These are phyloP conservation scores for Phytophthora aleatoria DNA, from an alignment of 352 stramenopile species.

Conservation along the genomic window DNA sequence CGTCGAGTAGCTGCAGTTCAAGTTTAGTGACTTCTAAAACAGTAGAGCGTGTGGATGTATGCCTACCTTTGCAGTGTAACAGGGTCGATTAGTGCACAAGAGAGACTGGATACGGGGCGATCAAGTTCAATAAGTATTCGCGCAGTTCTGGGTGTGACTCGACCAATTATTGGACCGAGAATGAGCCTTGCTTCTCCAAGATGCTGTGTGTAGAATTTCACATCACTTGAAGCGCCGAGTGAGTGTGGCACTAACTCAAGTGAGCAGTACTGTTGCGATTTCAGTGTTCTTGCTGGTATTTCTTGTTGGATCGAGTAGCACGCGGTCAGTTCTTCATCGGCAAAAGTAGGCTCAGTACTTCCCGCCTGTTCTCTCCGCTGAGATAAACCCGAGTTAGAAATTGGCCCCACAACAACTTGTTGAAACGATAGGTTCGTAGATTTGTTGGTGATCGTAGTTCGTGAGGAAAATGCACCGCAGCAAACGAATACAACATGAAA, in stretches of 20 bases:
- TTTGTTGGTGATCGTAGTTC: constrained; percentile 43
- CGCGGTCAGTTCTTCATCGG: constrained; percentile 5
- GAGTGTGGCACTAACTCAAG: constrained; percentile 59
- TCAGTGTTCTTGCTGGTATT: constrained; percentile 17
- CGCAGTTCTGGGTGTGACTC: constrained; percentile 52
- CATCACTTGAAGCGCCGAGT: constrained; percentile 30
- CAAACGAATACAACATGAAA: constrained; percentile 55
- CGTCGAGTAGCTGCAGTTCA: constrained; percentile 23
- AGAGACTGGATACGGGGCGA: constrained; percentile 36
- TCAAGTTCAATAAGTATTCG: constrained; percentile 74
- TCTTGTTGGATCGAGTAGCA: constrained; percentile 30
- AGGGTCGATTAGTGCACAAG: constrained; percentile 47
- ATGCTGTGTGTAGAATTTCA: constrained; percentile 45
- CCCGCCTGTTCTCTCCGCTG: not conserved
- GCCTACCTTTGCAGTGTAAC: constrained; percentile 39
- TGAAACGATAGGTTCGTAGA: constrained; percentile 37
- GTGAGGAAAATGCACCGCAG: constrained; percentile 33
- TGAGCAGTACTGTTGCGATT: constrained; percentile 47
- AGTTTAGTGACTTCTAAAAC: not conserved
- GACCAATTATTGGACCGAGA: constrained; percentile 66
- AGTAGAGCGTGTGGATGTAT: not conserved
- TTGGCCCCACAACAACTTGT: constrained; percentile 53
- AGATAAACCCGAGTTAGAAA: constrained; percentile 29
- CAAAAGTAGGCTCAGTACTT: not conserved
- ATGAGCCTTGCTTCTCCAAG: constrained; percentile 47